Evolutionary conservation across 1,284 basidiomycete genomes (phyloP).

Genomic region (Leccinum fuscescens): DNA sequence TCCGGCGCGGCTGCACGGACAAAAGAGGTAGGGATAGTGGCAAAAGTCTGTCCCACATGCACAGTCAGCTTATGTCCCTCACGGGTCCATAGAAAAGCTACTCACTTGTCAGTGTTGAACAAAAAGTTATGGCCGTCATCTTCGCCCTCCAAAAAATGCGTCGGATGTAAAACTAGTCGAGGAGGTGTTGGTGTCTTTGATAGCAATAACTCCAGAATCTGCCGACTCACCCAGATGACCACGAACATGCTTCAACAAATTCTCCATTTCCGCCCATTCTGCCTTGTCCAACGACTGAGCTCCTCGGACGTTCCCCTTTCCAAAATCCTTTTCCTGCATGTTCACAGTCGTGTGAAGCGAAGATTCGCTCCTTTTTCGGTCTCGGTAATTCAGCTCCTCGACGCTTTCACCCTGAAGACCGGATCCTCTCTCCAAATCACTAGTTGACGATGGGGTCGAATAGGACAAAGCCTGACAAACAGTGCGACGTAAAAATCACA

Average conservation of each 20-base stretch:
- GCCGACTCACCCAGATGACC: constrained; percentile 76
- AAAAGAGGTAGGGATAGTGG: constrained; percentile 28
- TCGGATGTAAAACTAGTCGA: constrained; percentile 72
- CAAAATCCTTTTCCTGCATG: constrained; percentile 25
- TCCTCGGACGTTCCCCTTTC: constrained; percentile 41
- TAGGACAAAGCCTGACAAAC: constrained; percentile 41
- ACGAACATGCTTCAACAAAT: constrained; percentile 67
- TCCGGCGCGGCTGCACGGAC: constrained; percentile 60
- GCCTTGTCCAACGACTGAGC: constrained; percentile 75
- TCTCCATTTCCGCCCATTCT: constrained; percentile 89
- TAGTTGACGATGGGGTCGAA: constrained; percentile 49
- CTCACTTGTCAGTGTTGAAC: constrained; percentile 81
- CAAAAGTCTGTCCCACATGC: constrained; percentile 36
- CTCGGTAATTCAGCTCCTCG: constrained; percentile 21
- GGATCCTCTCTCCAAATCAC: constrained; percentile 50
- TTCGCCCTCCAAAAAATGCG: constrained; percentile 82
- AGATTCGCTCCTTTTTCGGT: constrained; percentile 20
- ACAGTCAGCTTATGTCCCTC: constrained; percentile 5
- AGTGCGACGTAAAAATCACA: constrained; percentile 1
- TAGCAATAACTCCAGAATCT: not conserved
- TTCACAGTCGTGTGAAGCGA: constrained; percentile 14
- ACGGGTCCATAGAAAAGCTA: constrained; percentile 5
- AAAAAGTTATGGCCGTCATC: constrained; percentile 87
- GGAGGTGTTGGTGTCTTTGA: not conserved
- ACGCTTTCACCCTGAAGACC: constrained; percentile 21